phyloP scores from a whole-genome alignment of 805 yeast genomes.

The Jamesozyma piceae region DNA sequence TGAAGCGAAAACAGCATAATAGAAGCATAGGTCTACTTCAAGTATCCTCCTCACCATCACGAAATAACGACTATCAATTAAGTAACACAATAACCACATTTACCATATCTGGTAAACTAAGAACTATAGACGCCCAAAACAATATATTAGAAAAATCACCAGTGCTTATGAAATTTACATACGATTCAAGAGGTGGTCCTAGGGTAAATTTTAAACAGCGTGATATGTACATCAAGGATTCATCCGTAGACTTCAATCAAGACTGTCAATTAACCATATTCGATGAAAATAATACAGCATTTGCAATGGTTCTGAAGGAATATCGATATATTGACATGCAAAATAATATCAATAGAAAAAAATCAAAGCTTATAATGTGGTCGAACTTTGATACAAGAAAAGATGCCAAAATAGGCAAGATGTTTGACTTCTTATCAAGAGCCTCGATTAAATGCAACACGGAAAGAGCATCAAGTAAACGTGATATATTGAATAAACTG shows the following conservation, averaged over 20 bases:
- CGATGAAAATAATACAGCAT: conserved; percentile 9
- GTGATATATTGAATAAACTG: conserved; percentile 1
- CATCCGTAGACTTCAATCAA: conserved; percentile 11
- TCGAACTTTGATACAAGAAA: background rate
- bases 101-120: conserved; percentile 9
- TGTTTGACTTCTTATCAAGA: background rate
- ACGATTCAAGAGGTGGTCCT: conserved; percentile 9
- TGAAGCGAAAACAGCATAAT: conserved; percentile 4
- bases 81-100: background rate
- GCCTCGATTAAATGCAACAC: background rate
- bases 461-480: background rate
- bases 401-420: conserved; percentile 1
- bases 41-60: conserved; percentile 8
- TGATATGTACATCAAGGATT: conserved; percentile 8
- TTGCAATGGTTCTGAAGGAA: conserved; percentile 14
- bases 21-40: conserved; percentile 11
- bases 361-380: conserved; percentile 6
- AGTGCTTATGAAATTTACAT: conserved; percentile 9
- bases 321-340: conserved; percentile 7
- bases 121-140: conserved; percentile 3
- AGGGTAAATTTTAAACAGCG: conserved; percentile 11
- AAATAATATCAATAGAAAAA: background rate
- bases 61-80: background rate
- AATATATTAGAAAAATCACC: conserved; percentile 3
- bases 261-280: conserved; percentile 15